Evolutionary conservation across 2,329 filamentous ascomycete species (phyloP).

Genomic region (Cercospora zeae-maydis): DNA sequence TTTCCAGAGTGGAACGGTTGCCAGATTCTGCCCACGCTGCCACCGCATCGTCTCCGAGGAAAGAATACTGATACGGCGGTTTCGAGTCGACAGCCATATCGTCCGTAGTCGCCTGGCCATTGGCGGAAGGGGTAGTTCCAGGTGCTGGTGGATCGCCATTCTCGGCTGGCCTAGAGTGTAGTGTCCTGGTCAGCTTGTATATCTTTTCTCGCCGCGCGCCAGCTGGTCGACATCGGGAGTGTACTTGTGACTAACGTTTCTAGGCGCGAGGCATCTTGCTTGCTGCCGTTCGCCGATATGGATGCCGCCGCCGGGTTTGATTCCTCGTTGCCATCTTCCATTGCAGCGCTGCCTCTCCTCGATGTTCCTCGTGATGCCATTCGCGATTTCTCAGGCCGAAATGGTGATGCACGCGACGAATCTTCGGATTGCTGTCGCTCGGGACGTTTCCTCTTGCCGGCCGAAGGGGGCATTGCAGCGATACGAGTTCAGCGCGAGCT

Average conservation of each 20-base stretch:
- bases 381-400: conserved; percentile 49
- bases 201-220: conserved; percentile 13
- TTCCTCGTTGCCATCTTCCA: conserved; percentile 17
- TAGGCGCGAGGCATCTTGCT: conserved; percentile 8
- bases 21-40: conserved; percentile 65
- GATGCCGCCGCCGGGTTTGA: conserved; percentile 7
- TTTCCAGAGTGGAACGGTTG: conserved; percentile 63
- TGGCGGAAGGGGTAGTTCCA: conserved; percentile 12
- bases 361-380: conserved; percentile 50
- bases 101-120: conserved; percentile 9
- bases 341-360: conserved; percentile 22
- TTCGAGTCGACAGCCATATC: conserved; percentile 12
- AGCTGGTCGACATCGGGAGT: conserved; percentile 11
- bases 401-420: conserved; percentile 47
- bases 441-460: conserved; percentile 55
- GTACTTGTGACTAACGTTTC: conserved; percentile 20
- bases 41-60: conserved; percentile 68
- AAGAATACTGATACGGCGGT: conserved; percentile 64
- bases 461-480: conserved; percentile 31
- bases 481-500: neutral
- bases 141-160: conserved; percentile 17
- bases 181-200: conserved; percentile 19
- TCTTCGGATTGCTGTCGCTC: conserved; percentile 46
- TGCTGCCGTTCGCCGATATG: conserved; percentile 12
- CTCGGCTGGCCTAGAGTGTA: conserved; percentile 13